Percentiles rank a stretch among this genome's conserved stretches.
Evolutionary conservation across 2,329 filamentous ascomycete genomes (phyloP).

Genomic region (Epichloe bromicola): DNA sequence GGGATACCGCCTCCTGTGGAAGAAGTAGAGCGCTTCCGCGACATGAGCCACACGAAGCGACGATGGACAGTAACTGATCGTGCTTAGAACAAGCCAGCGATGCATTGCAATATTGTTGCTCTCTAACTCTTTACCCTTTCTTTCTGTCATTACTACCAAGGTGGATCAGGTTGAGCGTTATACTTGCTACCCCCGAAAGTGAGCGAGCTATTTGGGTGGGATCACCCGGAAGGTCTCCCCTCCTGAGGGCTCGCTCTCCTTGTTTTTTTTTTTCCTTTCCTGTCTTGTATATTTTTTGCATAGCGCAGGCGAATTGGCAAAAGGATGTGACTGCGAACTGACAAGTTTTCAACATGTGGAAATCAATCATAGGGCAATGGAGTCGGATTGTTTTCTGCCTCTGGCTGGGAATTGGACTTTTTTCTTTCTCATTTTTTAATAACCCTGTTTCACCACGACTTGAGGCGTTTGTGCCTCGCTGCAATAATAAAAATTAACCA

Average conservation of each 20-base stretch:
- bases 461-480: too few relatives aligned
- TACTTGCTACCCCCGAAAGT: not conserved
- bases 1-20: constrained; percentile 30
- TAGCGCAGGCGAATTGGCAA: constrained; percentile 3
- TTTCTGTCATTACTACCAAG: not conserved
- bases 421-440: too few relatives aligned
- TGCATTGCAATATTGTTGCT: not conserved
- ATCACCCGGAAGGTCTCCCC: too few relatives aligned
- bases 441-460: too few relatives aligned
- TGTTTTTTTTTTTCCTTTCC: not conserved
- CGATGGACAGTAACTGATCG: constrained; percentile 44
- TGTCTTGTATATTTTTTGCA: not conserved
- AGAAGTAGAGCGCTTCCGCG: constrained; percentile 32
- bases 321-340: not conserved
- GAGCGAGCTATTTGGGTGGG: not conserved
- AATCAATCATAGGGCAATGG: too few relatives aligned
- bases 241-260: too few relatives aligned
- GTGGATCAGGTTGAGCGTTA: not conserved
- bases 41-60: constrained; percentile 34
- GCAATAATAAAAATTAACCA: too few relatives aligned
- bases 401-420: too few relatives aligned
- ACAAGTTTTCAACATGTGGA: too few relatives aligned
- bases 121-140: not conserved
- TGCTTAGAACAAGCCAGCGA: constrained; percentile 7
- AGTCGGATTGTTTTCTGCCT: too few relatives aligned